Percentiles rank a stretch among this genome's conserved stretches.
Conservation (phyloP, 1,284 basidiomycete genomes). For the Golubevia sp. region DNA sequence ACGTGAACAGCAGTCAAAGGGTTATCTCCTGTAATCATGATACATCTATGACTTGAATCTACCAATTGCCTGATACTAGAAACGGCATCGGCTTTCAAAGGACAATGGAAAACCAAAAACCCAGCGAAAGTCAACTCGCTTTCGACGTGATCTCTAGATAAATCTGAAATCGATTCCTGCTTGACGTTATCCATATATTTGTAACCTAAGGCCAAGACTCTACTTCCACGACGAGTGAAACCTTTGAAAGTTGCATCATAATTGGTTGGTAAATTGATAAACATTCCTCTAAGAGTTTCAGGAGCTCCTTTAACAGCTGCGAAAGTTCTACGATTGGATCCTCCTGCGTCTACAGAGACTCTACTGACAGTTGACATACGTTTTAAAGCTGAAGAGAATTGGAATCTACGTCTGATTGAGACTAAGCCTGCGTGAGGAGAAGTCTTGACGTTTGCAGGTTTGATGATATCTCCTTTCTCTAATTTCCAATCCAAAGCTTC, state of each 20-base stretch:
- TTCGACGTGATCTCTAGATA: conserved; percentile 52
- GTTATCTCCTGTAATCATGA: conserved; percentile 62
- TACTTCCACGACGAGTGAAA: conserved; percentile 54
- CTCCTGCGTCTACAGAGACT: conserved; percentile 21
- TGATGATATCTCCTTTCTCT: conserved; percentile 50
- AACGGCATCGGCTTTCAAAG: conserved; percentile 56
- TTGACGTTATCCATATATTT: conserved; percentile 37
- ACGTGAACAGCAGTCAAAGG: conserved; percentile 58
- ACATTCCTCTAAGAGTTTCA: conserved; percentile 56
- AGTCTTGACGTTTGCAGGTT: conserved; percentile 32
- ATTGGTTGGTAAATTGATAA: conserved; percentile 38
- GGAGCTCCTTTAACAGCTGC: conserved; percentile 57
- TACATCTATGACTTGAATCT: conserved; percentile 38
- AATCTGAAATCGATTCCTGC: conserved; percentile 22
- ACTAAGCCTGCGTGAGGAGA: conserved; percentile 28
- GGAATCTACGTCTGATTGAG: conserved; percentile 53
- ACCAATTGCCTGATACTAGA: conserved; percentile 25
- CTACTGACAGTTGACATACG: conserved; percentile 56
- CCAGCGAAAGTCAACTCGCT: conserved; percentile 46
- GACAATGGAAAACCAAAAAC: conserved; percentile 60
- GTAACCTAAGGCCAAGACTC: conserved; percentile 59
- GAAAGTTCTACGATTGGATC: conserved; percentile 28
- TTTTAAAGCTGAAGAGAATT: conserved; percentile 59
- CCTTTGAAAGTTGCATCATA: conserved; percentile 59
- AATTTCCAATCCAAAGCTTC: conserved; percentile 56